Evolutionary conservation across 352 stramenopile species (phyloP).

Genomic region (Phytopythium mirpurense): DNA sequence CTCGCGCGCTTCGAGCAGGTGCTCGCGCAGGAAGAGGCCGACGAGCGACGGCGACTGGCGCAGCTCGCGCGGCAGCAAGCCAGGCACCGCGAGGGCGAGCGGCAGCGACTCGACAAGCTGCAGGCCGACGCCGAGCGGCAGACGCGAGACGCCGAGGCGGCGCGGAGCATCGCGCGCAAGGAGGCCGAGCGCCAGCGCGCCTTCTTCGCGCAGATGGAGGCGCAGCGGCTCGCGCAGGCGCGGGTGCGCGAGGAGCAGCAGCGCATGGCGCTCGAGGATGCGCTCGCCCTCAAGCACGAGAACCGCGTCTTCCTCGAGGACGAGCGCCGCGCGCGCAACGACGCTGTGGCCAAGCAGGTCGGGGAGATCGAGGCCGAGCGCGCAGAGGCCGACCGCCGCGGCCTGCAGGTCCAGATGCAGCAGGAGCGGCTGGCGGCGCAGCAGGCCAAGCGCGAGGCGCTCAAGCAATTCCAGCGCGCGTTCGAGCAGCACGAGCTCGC

Average conservation of each 20-base stretch:
- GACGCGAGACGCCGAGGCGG: conserved; percentile 27
- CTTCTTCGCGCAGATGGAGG: conserved; percentile 65
- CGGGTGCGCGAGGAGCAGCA: conserved; percentile 37
- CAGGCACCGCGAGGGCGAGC: conserved; percentile 28
- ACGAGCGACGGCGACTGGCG: background rate
- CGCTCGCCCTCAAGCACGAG: conserved; percentile 40
- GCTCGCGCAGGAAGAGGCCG: conserved; percentile 28
- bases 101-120: conserved; percentile 19
- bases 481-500: conserved; percentile 65
- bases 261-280: conserved; percentile 53
- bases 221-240: conserved; percentile 32
- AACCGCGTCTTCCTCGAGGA: conserved; percentile 22
- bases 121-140: conserved; percentile 32
- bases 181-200: conserved; percentile 34
- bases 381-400: conserved; percentile 33
- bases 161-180: conserved; percentile 32
- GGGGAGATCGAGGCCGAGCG: conserved; percentile 44
- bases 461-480: conserved; percentile 51
- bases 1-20: conserved; percentile 35
- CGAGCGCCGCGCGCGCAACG: conserved; percentile 30
- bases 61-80: conserved; percentile 8
- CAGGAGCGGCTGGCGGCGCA: conserved; percentile 37
- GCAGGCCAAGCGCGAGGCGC: conserved; percentile 40
- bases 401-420: conserved; percentile 41
- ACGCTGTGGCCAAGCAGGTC: conserved; percentile 32